Conservation (phyloP, 495 filamentous ascomycete species). For the Penicillium malachiteum region DNA sequence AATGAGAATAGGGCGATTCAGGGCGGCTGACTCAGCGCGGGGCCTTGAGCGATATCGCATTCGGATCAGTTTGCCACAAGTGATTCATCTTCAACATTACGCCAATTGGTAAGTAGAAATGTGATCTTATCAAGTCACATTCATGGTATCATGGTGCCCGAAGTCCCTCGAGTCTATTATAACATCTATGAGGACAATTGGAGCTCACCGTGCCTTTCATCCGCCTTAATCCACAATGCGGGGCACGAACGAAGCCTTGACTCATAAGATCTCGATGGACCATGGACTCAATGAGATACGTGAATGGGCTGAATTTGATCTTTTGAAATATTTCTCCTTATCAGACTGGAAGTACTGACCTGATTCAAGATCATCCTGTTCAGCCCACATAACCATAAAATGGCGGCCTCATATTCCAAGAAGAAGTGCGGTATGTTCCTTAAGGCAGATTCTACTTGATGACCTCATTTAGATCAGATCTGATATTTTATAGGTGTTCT, state of each 20-base stretch:
- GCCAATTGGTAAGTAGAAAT: slow-evolving; percentile 29
- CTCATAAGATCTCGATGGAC: slow-evolving; percentile 13
- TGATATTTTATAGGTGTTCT: slow-evolving; percentile 40
- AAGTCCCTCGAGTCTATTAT: neutral
- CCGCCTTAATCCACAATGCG: slow-evolving; percentile 14
- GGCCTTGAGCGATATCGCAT: slow-evolving; percentile 43
- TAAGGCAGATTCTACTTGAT: neutral
- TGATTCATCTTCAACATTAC: slow-evolving; percentile 20
- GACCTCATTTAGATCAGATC: neutral
- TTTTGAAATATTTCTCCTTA: neutral
- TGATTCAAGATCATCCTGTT: slow-evolving; percentile 13
- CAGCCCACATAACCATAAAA: slow-evolving; percentile 20
- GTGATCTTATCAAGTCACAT: neutral
- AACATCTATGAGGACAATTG: neutral
- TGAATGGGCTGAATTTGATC: neutral
- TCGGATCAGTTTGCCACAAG: slow-evolving; percentile 24
- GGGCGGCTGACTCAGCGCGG: slow-evolving; percentile 38
- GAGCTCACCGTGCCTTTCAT: neutral
- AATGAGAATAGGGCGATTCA: slow-evolving; percentile 15
- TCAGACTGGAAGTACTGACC: neutral
- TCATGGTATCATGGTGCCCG: neutral
- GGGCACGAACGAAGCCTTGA: slow-evolving; percentile 19
- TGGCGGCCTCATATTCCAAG: slow-evolving; percentile 38
- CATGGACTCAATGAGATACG: slow-evolving; percentile 6
- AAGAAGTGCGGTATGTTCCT: slow-evolving; percentile 48